Base-by-base conservation (phyloP, 1,284 basidiomycete genomes). In the Anthracocystis panici-leucophaei region DNA sequence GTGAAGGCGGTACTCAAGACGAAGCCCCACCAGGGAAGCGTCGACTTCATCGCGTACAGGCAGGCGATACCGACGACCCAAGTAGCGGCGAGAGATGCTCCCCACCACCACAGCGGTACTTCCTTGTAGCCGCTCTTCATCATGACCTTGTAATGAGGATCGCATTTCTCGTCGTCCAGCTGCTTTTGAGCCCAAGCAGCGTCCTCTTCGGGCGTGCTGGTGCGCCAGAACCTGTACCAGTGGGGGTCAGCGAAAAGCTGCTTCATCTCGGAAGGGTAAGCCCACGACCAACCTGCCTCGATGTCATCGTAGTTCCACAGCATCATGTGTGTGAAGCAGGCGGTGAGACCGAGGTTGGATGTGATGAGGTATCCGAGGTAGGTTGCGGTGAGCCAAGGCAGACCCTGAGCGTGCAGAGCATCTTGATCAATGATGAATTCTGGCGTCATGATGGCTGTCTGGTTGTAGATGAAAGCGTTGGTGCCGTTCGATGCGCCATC, bases 301-400 rank as follows among this genome's bases (percentile, higher is more conserved):
- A 70, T 23, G 57, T 70, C 67, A 6, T 70, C 46, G 42, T 60
- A 70, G 61, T 70, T 70, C 67, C 67, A 70, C 8, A 70, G 61
- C 51, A 70, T 16, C 67, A 70, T 70, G 62, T 70, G 67, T 10
- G 67, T 70, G 53, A 70, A 63, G 52, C 61, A 64, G 5, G 67
- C 67, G 29, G 67, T 70, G 40, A 70, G 61, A 57, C 67, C 67
- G 6, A 71, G 45, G 54, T 71, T 71, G 38, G 57, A 54, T 7
- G 63, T 62, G 53, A 71, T 62, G 25, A 71, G 58, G 58, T 65
- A 71, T 21, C 51, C 62, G 25, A 65, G 52, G 56, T 71, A 71
- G 21, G 68, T 53, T 5, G 54, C 57, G 16, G 68, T 65, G 42
- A 71, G 31, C 63, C 63, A 65, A 11, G 68, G 68, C 12, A 62